These are phyloP conservation scores for Fusarium paranaense DNA, from an alignment of 2,329 filamentous ascomycete species.

Conservation along the genomic window DNA sequence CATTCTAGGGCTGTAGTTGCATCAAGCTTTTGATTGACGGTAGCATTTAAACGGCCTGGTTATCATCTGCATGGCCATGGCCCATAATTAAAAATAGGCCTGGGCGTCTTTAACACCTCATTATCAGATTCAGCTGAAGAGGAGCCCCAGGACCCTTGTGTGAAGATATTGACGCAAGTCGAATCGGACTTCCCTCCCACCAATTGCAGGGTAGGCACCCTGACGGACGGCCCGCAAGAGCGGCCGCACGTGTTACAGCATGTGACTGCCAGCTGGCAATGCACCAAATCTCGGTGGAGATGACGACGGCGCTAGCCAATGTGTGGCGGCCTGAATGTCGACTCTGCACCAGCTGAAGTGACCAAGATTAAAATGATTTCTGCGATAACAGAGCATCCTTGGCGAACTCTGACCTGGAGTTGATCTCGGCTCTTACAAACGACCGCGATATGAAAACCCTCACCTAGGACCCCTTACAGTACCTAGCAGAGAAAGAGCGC, in stretches of 20 bases:
- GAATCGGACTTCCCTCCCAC: neutral
- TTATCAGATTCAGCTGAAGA: neutral
- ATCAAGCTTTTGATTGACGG: neutral
- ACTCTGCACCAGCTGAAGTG: constrained; percentile 12
- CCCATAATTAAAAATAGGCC: neutral
- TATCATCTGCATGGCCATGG: neutral
- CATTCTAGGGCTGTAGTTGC: neutral
- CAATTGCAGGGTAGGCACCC: constrained; percentile 30
- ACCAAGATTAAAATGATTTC: constrained; percentile 25
- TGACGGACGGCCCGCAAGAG: neutral
- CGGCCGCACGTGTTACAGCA: constrained; percentile 40
- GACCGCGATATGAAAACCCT: constrained; percentile 1
- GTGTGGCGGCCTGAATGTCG: constrained; percentile 45
- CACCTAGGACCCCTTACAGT: neutral
- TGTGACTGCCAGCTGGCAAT: constrained; percentile 47
- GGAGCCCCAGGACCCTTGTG: neutral
- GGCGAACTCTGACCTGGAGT: constrained; percentile 7
- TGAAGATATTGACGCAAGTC: neutral
- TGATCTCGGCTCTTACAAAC: constrained; percentile 26
- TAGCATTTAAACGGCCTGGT: neutral
- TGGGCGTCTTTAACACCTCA: neutral
- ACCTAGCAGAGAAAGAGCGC: neutral
- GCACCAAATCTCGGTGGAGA: constrained; percentile 31
- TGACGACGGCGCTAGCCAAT: constrained; percentile 38
- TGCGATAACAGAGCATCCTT: constrained; percentile 20